A percentile compares a stretch with the other conserved stretches of the same genome.
Conservation (phyloP, 148 eudicot species). For the Rhododendron henanense region DNA sequence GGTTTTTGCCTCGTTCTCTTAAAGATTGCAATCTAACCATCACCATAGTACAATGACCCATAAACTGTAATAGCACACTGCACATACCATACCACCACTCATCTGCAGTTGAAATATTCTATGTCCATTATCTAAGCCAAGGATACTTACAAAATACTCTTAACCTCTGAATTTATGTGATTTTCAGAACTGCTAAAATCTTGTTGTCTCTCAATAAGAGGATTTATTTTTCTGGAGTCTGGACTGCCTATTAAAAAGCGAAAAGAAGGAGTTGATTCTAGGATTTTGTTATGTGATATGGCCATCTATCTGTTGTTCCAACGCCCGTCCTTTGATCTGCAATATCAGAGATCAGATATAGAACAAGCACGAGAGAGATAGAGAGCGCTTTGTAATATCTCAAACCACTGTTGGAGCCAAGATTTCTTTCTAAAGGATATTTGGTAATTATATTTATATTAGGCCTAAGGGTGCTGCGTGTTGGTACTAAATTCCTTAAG, state of each 20-base stretch:
- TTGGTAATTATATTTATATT: neutral
- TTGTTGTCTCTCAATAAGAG: neutral
- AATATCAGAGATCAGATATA: neutral
- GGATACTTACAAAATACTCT: neutral
- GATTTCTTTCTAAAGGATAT: neutral
- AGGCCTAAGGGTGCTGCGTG: neutral
- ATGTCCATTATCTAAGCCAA: neutral
- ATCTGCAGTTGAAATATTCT: neutral
- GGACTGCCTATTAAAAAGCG: neutral
- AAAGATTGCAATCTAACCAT: neutral
- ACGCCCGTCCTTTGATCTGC: neutral
- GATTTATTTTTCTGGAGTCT: neutral
- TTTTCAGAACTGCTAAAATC: neutral
- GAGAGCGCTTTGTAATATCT: no score
- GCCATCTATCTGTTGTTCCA: neutral
- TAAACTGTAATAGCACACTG: neutral
- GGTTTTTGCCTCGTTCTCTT: neutral
- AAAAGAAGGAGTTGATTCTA: neutral
- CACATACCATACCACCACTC: neutral
- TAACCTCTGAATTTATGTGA: neutral
- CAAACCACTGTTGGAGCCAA: neutral
- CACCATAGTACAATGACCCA: neutral
- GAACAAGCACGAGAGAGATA: no score
- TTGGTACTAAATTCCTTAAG: neutral
- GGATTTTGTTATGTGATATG: neutral